Base-by-base conservation (phyloP, 2,329 filamentous ascomycete genomes). In the Microcera coccophila region DNA sequence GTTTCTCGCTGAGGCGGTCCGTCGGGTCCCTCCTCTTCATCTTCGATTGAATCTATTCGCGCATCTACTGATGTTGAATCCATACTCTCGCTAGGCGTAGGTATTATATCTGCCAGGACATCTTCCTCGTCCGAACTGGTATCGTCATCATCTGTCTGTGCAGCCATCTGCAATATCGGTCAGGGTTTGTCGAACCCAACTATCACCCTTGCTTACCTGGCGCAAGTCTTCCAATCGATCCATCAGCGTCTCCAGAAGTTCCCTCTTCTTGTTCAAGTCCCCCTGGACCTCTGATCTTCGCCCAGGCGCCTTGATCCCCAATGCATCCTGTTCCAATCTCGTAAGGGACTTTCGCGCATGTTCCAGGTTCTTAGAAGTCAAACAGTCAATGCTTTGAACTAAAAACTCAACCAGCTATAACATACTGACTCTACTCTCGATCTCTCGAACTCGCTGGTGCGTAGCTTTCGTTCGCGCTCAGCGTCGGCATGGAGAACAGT, bases 261-360 rank as follows among this genome's bases (percentile, higher is more conserved):
- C 81, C 44, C 83, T 76, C 57, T 87, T 85, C 33, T 69, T 67
- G 47, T 78, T 74, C 22, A 91, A 69, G 48, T 85, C 81, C 17
- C 70, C 65, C 62, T 88, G 84, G 15, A 76, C 61, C 44, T 83
- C 76, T 48, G 80, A 72, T 53, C 80, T 78, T 45, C 76, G 78
- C 4, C 72, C 62, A 43, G 76, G 75, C 22, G 76, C 68, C 60
- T 82, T 82, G 49, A 82, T 67, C n/a, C 65, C 69, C 12, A 78
- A 65, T 5, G 80, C 75, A 53, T 85, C 79, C 55, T 87, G 84
- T 61, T 90, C 87, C 32, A 89, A 75, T 45, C 76, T 81, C 16
- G 84, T 76, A 42, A 90, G 78, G 21, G 87, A 74, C 1, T 74
- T 75, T 31, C 82, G 79, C 16, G 87, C 86, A 61, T 86, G 80